phyloP scores from a whole-genome alignment of 306 rosid genomes.

The Lotus japonicus region DNA sequence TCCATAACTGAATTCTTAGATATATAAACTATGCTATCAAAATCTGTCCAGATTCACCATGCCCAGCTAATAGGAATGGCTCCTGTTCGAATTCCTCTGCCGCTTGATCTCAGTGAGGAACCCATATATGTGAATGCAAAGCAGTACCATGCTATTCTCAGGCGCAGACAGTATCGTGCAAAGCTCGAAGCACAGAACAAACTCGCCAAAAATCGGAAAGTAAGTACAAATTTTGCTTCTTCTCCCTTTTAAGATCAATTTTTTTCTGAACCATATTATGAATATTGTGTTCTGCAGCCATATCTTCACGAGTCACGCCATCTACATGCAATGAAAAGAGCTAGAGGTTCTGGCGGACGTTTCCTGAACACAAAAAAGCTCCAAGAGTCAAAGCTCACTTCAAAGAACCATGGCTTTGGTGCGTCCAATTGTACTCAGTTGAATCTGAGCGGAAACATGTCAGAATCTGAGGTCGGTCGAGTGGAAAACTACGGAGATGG shows the following conservation, averaged over 20 bases:
- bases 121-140: slow-evolving; percentile 86
- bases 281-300: slow-evolving; percentile 41
- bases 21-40: slow-evolving; percentile 1
- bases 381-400: slow-evolving; percentile 18
- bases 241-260: background rate
- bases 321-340: slow-evolving; percentile 65
- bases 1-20: slow-evolving; percentile 4
- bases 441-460: slow-evolving; percentile 19
- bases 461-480: slow-evolving; percentile 21
- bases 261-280: background rate
- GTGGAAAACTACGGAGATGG: slow-evolving; percentile 34
- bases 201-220: slow-evolving; percentile 63
- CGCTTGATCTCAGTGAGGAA: slow-evolving; percentile 43
- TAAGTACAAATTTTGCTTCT: slow-evolving; percentile 1
- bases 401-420: slow-evolving; percentile 14
- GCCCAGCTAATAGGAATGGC: slow-evolving; percentile 42
- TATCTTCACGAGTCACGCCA: slow-evolving; percentile 79
- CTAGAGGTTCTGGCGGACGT: slow-evolving; percentile 74
- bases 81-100: slow-evolving; percentile 52
- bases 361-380: slow-evolving; percentile 51
- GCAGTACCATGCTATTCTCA: slow-evolving; percentile 87
- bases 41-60: slow-evolving; percentile 31
- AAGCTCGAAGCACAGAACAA: slow-evolving; percentile 68
- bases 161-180: slow-evolving; percentile 83
- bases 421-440: slow-evolving; percentile 14